Evolutionary conservation across 2,329 filamentous ascomycete genomes (phyloP), one percentile per base, ranked within the genome.

Genomic region (Verticillium alfalfae): DNA sequence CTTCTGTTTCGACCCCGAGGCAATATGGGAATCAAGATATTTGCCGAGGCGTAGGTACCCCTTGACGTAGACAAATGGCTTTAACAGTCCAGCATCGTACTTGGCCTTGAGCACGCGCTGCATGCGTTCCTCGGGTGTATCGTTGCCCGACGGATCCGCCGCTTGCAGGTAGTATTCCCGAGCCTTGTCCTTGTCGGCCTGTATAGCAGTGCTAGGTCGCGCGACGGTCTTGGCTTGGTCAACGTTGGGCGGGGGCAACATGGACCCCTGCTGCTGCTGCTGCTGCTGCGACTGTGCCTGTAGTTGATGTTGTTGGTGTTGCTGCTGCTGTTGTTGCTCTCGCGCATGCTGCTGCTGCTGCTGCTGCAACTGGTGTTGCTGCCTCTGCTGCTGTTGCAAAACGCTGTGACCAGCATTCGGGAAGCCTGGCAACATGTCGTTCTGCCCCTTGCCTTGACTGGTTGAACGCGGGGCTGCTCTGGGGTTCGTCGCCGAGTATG

Each of bases 61-160:
- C 71, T 96, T 96, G 68, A 98, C 92, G 75, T 99, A 99, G 78
- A 98, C 98, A 83, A 99, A 99, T 1, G 95, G 95, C 71, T 93
- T 95, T 62, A 99, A 81, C 70, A 99, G 83, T 1, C 95, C 95
- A 1, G 95, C 95, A 67, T 98, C 93, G 76, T 97, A 96, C 76
- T 99, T 99, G 65, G 95, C 95, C 73, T 90, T 91, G 61, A 99
- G 85, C 7, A 99, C 86, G 68, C 95, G 92, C 70, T 94, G 90
- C 91, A 99, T 97, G 63, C 95, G 90, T 74, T 97, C 92, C 75
- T 97, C 93, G 13, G 95, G 93, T 26, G 90, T 90, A 67, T 92
- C 84, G 68, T 86, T 85, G 59, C 94, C 94, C 6, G 92, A 92
- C 2, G 95, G 95, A 73, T 99, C 95, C 58, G 95, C 95, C 15